Evolutionary conservation across 768 basidiomycete genomes (phyloP), one percentile per base, ranked within the genome.

Genomic region (Pholiota conissans): DNA sequence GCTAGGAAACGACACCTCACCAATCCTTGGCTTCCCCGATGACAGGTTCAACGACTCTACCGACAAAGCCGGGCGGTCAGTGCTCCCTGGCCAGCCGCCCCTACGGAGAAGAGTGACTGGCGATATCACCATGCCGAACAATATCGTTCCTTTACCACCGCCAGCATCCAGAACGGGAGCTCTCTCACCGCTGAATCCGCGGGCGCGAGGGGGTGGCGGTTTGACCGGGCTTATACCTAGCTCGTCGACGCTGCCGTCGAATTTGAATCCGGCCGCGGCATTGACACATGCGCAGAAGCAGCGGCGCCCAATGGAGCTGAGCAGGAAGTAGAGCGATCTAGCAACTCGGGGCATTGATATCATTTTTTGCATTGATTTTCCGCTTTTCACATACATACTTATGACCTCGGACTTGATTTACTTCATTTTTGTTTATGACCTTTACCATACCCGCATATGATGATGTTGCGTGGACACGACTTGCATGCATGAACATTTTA

Each of bases 121-220:
- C 7, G 83, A 80, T 34, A 64, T 74, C 13, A 60, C 72, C 4
- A 55, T 70, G 14, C 67, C 73, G 3, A 60, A 66, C n/a, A 69
- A 63, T 55, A 64, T 72, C 39, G 56, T 58, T 27, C 59, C 69
- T 45, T 56, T 65, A 18, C 65, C 68, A 49, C 55, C 69, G 47
- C 63, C 66, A 56, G 20, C 71, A 63, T 55, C 75, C n/a, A 73
- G 79, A 28, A 68, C 73, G 42, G 81, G 81, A 6, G 81, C 79
- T 5, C 67, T 91, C 18, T 91, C 87, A 2, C 89, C 90, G 28
- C 67, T 93, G 65, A 93, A 93, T 67, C 90, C 90, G 10, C 79
- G 84, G 55, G 80, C 88, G 16, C 74, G 86, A 56, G 75, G 71
- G n/a, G 77, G 79, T 59, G 80, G 73, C 56, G 78, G 76, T 7